Percentiles rank a stretch among this genome's conserved stretches.
These are phyloP conservation scores for Cercospora janseana DNA, from an alignment of 2,329 filamentous ascomycete genomes.

Conservation along the genomic window DNA sequence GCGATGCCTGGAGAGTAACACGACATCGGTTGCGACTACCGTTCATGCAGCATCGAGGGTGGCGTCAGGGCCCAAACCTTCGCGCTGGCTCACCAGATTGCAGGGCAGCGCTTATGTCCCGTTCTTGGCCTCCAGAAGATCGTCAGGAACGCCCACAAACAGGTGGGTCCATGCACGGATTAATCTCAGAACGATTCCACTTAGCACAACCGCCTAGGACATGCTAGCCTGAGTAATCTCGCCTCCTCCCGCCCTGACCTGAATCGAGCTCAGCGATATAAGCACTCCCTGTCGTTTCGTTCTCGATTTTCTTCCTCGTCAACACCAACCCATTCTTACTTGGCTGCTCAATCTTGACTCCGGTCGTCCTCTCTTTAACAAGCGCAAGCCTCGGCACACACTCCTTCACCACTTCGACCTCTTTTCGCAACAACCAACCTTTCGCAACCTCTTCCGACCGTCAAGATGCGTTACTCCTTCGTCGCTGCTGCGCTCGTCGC, in stretches of 20 bases:
- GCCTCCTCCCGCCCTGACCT: slow-evolving; percentile 21
- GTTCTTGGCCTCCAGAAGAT: slow-evolving; percentile 2
- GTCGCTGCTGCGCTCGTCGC: slow-evolving; percentile 27
- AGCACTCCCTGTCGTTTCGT: slow-evolving; percentile 23
- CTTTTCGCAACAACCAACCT: slow-evolving; percentile 9
- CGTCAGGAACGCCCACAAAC: slow-evolving; percentile 14
- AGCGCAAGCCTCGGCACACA: slow-evolving; percentile 15
- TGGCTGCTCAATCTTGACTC: slow-evolving; percentile 25
- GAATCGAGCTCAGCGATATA: slow-evolving; percentile 19
- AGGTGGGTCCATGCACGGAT: slow-evolving; percentile 15
- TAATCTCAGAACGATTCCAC: slow-evolving; percentile 24
- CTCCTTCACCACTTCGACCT: slow-evolving; percentile 21
- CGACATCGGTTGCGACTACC: background rate
- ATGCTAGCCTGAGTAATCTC: slow-evolving; percentile 25
- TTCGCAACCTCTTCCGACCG: slow-evolving; percentile 5
- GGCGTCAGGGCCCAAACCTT: background rate
- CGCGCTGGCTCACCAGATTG: background rate
- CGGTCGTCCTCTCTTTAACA: slow-evolving; percentile 28
- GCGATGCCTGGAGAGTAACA: too few relatives aligned
- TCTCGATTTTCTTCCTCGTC: slow-evolving; percentile 9
- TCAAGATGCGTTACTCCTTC: slow-evolving; percentile 29
- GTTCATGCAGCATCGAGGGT: background rate
- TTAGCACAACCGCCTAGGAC: slow-evolving; percentile 17
- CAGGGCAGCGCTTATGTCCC: background rate
- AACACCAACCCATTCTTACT: slow-evolving; percentile 16